Percentiles rank a stretch among this genome's conserved stretches.
These are phyloP conservation scores for Bruguiera hainesii DNA, from an alignment of 441 rosid species.

Conservation along the genomic window DNA sequence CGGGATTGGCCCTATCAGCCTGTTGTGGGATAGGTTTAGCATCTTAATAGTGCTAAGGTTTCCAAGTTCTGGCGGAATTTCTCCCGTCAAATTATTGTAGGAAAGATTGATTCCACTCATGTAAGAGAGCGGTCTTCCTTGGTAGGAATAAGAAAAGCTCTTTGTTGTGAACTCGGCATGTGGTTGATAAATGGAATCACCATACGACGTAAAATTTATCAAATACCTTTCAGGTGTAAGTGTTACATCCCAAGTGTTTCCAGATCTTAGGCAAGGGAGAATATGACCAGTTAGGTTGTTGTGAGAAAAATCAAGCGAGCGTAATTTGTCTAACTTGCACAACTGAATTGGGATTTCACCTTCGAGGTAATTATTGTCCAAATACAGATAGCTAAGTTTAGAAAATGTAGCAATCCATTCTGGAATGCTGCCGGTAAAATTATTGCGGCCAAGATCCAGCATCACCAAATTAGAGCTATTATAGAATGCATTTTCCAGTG, in stretches of 20 bases:
- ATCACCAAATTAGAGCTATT: neutral
- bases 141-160: constrained; percentile 1
- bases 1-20: constrained; percentile 13
- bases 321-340: constrained; percentile 4
- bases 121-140: neutral
- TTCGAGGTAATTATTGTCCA: constrained; percentile 10
- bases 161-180: constrained; percentile 16
- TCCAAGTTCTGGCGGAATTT: constrained; percentile 17
- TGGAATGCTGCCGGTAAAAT: constrained; percentile 12
- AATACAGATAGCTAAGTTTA: neutral
- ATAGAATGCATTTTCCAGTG: neutral
- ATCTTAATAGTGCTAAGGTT: neutral
- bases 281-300: constrained; percentile 2
- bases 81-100: constrained; percentile 16
- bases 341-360: constrained; percentile 18
- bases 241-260: neutral
- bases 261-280: neutral
- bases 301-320: neutral
- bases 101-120: constrained; percentile 29
- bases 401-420: constrained; percentile 1
- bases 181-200: neutral
- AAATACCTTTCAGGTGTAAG: too few relatives aligned
- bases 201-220: too few relatives aligned
- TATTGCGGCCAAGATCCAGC: constrained; percentile 21
- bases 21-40: neutral